Base-by-base conservation (phyloP, 2,329 filamentous ascomycete genomes). In the Nigrograna mackinnonii region DNA sequence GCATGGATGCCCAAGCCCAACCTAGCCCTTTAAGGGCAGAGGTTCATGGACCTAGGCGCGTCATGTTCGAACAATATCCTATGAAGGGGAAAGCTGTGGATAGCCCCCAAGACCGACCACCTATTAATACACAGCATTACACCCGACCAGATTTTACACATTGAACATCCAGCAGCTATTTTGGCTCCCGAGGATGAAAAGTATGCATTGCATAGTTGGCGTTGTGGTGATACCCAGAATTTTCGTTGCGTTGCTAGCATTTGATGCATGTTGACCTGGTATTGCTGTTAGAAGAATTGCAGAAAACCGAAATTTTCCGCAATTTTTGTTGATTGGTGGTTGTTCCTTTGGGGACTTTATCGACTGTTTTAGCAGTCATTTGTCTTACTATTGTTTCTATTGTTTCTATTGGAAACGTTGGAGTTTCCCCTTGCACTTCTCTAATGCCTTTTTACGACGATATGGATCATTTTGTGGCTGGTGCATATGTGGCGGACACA, bases 51-150 rank as follows among this genome's bases (percentile, higher is more conserved):
- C 52, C 57, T 5, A 50, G 63, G 46, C 63, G 65, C 32, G 65
- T 68, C 40, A 66, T 68, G 60, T 68, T 68, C 35, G 64, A 67
- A 35, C 60, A 64, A n/a, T n/a, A n/a, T n/a, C n/a, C n/a, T n/a
- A n/a, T n/a, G n/a, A n/a, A n/a, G n/a, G n/a, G n/a, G n/a, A n/a
- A n/a, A n/a, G n/a, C n/a, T n/a, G n/a, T n/a, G n/a, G n/a, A n/a
- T n/a, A n/a, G n/a, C n/a, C n/a, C n/a, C n/a, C n/a, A n/a, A n/a
- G n/a, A n/a, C n/a, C n/a, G n/a, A n/a, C n/a, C n/a, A n/a, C n/a
- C n/a, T n/a, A n/a, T n/a, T n/a, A n/a, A n/a, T n/a, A n/a, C n/a
- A n/a, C n/a, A n/a, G n/a, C n/a, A n/a, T n/a, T n/a, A n/a, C n/a
- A n/a, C 57, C 32, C 44, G 45, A 33, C 50, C 58, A 4, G 53